A percentile compares a stretch with the other conserved stretches of the same genome.
Evolutionary conservation across 768 basidiomycete genomes (phyloP).

Genomic region (Chlorophyllum brunneum): DNA sequence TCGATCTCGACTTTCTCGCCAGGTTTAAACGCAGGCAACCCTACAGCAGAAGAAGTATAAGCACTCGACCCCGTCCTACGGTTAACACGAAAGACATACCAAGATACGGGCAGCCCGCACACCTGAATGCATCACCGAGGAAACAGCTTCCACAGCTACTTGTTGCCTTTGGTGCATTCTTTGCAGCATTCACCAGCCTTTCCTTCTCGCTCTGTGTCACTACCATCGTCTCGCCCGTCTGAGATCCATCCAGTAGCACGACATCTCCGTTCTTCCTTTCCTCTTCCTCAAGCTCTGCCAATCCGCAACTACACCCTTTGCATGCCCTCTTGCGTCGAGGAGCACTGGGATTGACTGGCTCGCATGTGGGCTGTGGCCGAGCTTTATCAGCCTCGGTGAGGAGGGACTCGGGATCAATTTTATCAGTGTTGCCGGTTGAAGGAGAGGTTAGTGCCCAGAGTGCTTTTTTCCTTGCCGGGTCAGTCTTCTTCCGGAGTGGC

Average conservation of each 20-base stretch:
- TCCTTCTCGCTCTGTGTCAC: slow-evolving; percentile 59
- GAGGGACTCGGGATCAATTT: slow-evolving; percentile 79
- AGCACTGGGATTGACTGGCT: slow-evolving; percentile 49
- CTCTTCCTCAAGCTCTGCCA: slow-evolving; percentile 89
- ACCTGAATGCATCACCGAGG: slow-evolving; percentile 96
- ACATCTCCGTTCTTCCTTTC: slow-evolving; percentile 61
- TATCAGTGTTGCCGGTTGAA: slow-evolving; percentile 51
- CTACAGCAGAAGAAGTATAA: slow-evolving; percentile 36
- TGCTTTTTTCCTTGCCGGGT: slow-evolving; percentile 78
- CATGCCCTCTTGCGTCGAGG: slow-evolving; percentile 88
- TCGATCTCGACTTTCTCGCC: slow-evolving; percentile 96
- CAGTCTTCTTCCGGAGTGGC: slow-evolving; percentile 50
- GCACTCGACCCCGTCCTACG: slow-evolving; percentile 9
- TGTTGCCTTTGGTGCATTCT: slow-evolving; percentile 79
- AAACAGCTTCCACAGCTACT: slow-evolving; percentile 98
- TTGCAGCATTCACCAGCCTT: slow-evolving; percentile 61
- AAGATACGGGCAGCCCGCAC: slow-evolving; percentile 92
- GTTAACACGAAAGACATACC: slow-evolving; percentile 54
- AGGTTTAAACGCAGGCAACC: slow-evolving; percentile 95
- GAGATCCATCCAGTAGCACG: slow-evolving; percentile 63
- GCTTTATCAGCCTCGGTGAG: slow-evolving; percentile 80
- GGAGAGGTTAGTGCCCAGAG: slow-evolving; percentile 75
- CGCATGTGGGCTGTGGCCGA: slow-evolving; percentile 75
- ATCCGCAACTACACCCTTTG: slow-evolving; percentile 95
- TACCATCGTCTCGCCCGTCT: slow-evolving; percentile 55